Percentiles rank a stretch among this genome's conserved stretches.
phyloP scores from a whole-genome alignment of 345 rosid species.

The Lepidium aucheri region DNA sequence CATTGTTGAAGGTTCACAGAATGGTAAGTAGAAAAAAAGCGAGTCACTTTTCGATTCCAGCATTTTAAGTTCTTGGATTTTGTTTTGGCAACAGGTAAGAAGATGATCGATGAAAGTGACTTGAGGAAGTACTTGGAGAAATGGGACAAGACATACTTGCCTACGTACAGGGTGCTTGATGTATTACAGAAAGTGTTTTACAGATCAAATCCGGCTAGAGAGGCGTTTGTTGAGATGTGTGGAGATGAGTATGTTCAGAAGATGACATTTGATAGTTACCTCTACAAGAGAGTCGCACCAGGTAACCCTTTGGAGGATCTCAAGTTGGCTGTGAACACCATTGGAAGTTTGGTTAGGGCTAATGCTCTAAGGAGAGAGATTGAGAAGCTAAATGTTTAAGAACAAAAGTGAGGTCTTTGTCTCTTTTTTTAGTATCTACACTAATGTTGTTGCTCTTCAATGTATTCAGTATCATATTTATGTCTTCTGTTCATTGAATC shows the following conservation, averaged over 20 bases:
- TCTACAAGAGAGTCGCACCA: slow-evolving; percentile 75
- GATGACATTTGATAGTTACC: slow-evolving; percentile 91
- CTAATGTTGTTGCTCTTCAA: background rate
- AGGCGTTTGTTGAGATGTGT: slow-evolving; percentile 93
- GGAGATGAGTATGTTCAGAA: slow-evolving; percentile 87
- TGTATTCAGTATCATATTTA: slow-evolving; percentile 3
- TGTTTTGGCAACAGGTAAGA: slow-evolving; percentile 28
- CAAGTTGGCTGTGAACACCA: slow-evolving; percentile 84
- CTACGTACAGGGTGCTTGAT: slow-evolving; percentile 86
- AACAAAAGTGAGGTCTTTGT: background rate
- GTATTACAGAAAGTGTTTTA: slow-evolving; percentile 83
- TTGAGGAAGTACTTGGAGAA: slow-evolving; percentile 89
- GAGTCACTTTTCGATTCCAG: background rate
- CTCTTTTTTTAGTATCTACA: background rate
- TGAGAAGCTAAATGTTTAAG: slow-evolving; percentile 64
- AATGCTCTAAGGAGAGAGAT: slow-evolving; percentile 86
- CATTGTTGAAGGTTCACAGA: slow-evolving; percentile 68
- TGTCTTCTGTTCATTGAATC: slow-evolving; percentile 14
- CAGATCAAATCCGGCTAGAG: slow-evolving; percentile 84
- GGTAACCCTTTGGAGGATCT: slow-evolving; percentile 82
- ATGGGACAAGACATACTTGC: slow-evolving; percentile 95
- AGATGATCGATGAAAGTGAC: slow-evolving; percentile 81
- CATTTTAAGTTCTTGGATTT: background rate
- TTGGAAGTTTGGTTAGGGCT: slow-evolving; percentile 93
- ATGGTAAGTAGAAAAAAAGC: slow-evolving; percentile 24